phyloP scores from a whole-genome alignment of 2,329 filamentous ascomycete species.

The Verticillium tricorpus region DNA sequence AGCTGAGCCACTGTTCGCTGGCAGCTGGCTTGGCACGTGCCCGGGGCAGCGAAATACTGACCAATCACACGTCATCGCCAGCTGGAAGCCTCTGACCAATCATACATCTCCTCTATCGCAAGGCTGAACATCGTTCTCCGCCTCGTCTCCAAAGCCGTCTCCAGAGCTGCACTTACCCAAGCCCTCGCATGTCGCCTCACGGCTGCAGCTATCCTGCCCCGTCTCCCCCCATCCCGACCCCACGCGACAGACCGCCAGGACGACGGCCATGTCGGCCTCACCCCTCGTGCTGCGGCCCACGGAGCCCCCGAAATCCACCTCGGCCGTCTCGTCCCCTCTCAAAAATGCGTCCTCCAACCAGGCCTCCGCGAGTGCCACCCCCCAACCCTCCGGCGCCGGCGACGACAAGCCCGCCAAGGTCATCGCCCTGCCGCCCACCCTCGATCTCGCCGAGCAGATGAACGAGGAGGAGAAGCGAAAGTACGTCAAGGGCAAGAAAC shows the following conservation, averaged over 20 bases:
- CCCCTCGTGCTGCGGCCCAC: slow-evolving; percentile 37
- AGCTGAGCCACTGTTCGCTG: too few relatives aligned
- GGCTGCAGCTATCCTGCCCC: too few relatives aligned
- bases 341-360: slow-evolving; percentile 35
- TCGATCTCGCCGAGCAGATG: slow-evolving; percentile 71
- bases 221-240: too few relatives aligned
- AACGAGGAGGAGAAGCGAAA: slow-evolving; percentile 80
- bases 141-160: too few relatives aligned
- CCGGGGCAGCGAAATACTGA: too few relatives aligned
- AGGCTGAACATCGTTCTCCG: too few relatives aligned
- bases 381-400: slow-evolving; percentile 21
- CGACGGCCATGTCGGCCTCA: slow-evolving; percentile 39
- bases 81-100: too few relatives aligned
- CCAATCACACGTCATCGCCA: too few relatives aligned
- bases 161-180: too few relatives aligned
- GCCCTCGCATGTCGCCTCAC: too few relatives aligned
- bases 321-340: slow-evolving; percentile 37
- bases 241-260: neutral
- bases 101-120: too few relatives aligned
- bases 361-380: slow-evolving; percentile 41
- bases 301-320: slow-evolving; percentile 26
- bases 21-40: too few relatives aligned
- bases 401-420: slow-evolving; percentile 6
- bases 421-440: slow-evolving; percentile 29
- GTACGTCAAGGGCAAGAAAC: slow-evolving; percentile 90